phyloP scores from a whole-genome alignment of 1,139 yeast species.

The Eremothecium coryli region DNA sequence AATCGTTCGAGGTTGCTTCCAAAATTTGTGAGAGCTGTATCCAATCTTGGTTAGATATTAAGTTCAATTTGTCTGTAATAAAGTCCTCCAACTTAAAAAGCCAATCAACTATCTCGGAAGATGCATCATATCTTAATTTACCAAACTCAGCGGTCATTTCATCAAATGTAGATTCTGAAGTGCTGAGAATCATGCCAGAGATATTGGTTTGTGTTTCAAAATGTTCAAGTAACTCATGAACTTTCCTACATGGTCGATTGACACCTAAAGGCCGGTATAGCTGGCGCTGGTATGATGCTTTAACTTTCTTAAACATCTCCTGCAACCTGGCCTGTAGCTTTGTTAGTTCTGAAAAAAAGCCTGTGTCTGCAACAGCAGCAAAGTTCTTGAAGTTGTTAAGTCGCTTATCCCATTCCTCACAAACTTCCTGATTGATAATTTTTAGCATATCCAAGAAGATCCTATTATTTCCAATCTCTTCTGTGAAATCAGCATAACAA shows the following conservation, averaged over 20 bases:
- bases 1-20: conserved; percentile 53
- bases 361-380: conserved; percentile 19
- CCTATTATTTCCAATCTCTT: conserved; percentile 53
- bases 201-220: conserved; percentile 15
- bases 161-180: conserved; percentile 15
- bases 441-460: conserved; percentile 60
- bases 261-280: conserved; percentile 61
- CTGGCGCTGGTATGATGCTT: conserved; percentile 67
- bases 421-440: conserved; percentile 57
- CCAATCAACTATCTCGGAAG: conserved; percentile 29
- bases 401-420: conserved; percentile 58
- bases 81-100: conserved; percentile 57
- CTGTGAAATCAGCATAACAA: conserved; percentile 68
- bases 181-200: conserved; percentile 14
- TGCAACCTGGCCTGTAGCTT: conserved; percentile 42
- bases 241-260: conserved; percentile 18
- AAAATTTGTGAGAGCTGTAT: conserved; percentile 61
- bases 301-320: conserved; percentile 54
- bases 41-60: conserved; percentile 71
- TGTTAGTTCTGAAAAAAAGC: conserved; percentile 19
- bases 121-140: conserved; percentile 39
- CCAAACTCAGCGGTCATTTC: conserved; percentile 18
- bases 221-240: conserved; percentile 14
- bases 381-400: conserved; percentile 10
- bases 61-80: conserved; percentile 49